Evolutionary conservation across 2,329 filamentous ascomycete genomes (phyloP).

Genomic region (Fusarium acutatum): DNA sequence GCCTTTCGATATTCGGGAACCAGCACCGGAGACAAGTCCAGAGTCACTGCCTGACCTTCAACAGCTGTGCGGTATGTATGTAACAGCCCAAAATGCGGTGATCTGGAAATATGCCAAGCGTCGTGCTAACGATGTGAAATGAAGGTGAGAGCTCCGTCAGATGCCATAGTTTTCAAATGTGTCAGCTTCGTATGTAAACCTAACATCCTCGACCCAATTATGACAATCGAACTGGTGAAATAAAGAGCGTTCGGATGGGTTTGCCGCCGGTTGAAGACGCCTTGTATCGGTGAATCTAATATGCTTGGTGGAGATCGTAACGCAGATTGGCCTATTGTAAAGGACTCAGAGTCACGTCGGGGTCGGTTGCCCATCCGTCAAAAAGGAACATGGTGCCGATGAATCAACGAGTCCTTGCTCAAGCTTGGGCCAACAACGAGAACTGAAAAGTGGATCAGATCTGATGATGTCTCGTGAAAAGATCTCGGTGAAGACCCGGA

Average conservation of each 20-base stretch:
- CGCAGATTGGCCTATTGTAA: slow-evolving; percentile 3
- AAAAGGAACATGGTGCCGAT: slow-evolving; percentile 4
- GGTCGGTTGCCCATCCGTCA: slow-evolving; percentile 12
- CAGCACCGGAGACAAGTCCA: slow-evolving; percentile 7
- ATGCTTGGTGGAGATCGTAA: slow-evolving; percentile 1
- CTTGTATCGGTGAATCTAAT: slow-evolving; percentile 30
- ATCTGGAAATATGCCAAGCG: not conserved
- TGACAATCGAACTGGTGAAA: slow-evolving; percentile 1
- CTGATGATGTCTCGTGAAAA: slow-evolving; percentile 34
- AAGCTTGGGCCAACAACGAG: slow-evolving; percentile 18
- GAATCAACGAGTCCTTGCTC: slow-evolving; percentile 9
- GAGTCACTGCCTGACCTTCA: slow-evolving; percentile 6
- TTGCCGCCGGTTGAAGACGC: slow-evolving; percentile 24
- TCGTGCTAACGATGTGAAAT: not conserved
- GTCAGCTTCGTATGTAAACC: not conserved
- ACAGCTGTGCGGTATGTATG: not conserved
- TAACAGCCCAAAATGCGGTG: not conserved
- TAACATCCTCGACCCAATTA: not conserved
- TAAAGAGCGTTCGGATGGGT: not conserved
- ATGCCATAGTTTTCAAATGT: not conserved
- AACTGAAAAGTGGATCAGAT: slow-evolving; percentile 21
- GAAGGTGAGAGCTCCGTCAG: not conserved
- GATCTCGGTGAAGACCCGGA: slow-evolving; percentile 38
- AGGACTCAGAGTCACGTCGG: not conserved
- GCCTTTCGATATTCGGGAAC: slow-evolving; percentile 9